phyloP scores from a whole-genome alignment of 2,329 filamentous ascomycete genomes.

The Stylonectria norvegica region DNA sequence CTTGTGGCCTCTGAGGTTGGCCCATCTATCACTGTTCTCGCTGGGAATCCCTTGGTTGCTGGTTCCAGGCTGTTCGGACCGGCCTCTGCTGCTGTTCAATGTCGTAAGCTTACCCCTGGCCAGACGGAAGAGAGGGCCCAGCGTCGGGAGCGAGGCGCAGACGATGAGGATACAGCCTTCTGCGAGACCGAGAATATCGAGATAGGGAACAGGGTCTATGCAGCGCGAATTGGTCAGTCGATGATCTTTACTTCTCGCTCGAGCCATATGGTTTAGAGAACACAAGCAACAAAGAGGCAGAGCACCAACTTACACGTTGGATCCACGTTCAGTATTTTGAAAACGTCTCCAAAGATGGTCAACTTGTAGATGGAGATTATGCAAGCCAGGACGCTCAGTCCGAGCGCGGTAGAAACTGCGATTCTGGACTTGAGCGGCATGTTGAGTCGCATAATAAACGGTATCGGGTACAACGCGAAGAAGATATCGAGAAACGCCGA shows the following conservation, averaged over 20 bases:
- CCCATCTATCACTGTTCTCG: constrained; percentile 11
- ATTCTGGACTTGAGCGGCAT: constrained; percentile 24
- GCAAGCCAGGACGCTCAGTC: constrained; percentile 21
- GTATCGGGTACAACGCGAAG: constrained; percentile 26
- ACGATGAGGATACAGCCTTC: constrained; percentile 25
- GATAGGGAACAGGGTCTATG: constrained; percentile 17
- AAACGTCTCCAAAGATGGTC: constrained; percentile 21
- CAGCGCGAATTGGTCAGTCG: not conserved
- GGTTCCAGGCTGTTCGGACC: constrained; percentile 5
- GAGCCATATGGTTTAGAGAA: too few species aligned
- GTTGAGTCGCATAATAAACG: constrained; percentile 26
- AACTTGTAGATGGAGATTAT: constrained; percentile 27
- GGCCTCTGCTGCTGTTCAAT: constrained; percentile 5
- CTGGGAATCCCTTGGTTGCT: constrained; percentile 2
- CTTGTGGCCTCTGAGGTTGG: constrained; percentile 13
- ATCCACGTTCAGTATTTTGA: constrained; percentile 19
- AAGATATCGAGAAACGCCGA: constrained; percentile 27
- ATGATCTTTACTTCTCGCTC: too few species aligned
- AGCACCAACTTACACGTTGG: constrained; percentile 21
- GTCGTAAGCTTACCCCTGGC: constrained; percentile 15
- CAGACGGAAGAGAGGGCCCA: constrained; percentile 22
- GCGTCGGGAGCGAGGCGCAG: constrained; percentile 22
- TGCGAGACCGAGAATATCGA: constrained; percentile 24
- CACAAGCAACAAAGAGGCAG: too few species aligned
- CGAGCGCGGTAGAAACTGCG: constrained; percentile 22